A percentile compares a stretch with the other conserved stretches of the same genome.
Evolutionary conservation across 441 rosid species (phyloP).

Genomic region (Populus tomentosa): DNA sequence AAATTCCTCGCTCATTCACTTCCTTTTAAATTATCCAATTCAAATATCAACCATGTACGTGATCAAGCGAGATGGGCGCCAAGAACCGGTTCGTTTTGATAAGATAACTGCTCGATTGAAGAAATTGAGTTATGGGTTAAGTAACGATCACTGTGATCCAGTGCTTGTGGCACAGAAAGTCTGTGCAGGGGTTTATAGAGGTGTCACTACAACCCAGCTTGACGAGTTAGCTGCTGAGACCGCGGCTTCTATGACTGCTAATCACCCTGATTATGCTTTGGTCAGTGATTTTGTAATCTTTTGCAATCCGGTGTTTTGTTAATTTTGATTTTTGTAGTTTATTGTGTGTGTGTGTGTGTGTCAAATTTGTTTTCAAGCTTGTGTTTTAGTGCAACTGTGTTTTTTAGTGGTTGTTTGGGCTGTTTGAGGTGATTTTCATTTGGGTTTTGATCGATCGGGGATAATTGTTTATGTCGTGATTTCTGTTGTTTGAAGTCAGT

Average conservation of each 20-base stretch:
- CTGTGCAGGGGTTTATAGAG: slow-evolving; percentile 74
- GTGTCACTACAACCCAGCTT: slow-evolving; percentile 74
- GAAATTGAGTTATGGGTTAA: slow-evolving; percentile 78
- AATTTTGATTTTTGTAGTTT: not conserved
- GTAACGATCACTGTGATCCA: slow-evolving; percentile 71
- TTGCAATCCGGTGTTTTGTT: not conserved
- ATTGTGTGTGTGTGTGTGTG: not conserved
- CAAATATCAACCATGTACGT: slow-evolving; percentile 51
- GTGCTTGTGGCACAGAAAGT: slow-evolving; percentile 85
- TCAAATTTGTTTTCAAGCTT: not conserved
- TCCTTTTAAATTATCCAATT: not conserved
- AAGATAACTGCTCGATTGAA: slow-evolving; percentile 75
- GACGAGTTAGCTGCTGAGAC: slow-evolving; percentile 86
- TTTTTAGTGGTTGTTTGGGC: not conserved
- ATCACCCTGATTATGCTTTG: slow-evolving; percentile 74
- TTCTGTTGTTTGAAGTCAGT: not conserved
- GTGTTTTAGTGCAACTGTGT: not conserved
- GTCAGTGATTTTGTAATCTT: slow-evolving; percentile 29
- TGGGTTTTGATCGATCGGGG: not conserved
- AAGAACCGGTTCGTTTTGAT: slow-evolving; percentile 72
- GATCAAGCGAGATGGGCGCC: slow-evolving; percentile 69
- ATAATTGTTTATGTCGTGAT: not conserved
- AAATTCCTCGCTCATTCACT: slow-evolving; percentile 15
- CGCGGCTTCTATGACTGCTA: slow-evolving; percentile 75
- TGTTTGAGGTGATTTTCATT: not conserved